phyloP scores from a whole-genome alignment of 225 moss, liverwort and hornwort genomes.

The Anthoceros angustus region DNA sequence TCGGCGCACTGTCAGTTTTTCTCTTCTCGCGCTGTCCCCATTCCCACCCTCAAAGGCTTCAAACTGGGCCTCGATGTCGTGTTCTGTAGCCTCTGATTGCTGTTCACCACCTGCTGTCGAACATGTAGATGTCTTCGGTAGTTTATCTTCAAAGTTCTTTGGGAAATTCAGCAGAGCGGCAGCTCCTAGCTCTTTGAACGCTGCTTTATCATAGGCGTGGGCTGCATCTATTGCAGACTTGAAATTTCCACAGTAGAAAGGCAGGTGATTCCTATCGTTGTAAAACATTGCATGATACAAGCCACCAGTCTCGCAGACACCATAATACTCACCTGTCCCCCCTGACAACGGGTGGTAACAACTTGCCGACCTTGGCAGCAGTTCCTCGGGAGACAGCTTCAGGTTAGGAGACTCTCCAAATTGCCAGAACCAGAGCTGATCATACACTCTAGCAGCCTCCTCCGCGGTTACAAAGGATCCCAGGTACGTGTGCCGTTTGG shows the following conservation, averaged over 20 bases:
- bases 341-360: neutral
- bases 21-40: neutral
- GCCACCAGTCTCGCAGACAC: neutral
- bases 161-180: neutral
- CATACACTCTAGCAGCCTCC: constrained; percentile 72
- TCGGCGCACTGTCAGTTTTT: neutral
- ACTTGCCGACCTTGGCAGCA: constrained; percentile 4
- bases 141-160: neutral
- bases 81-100: neutral
- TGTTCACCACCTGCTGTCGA: neutral
- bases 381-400: constrained; percentile 34
- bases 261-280: constrained; percentile 1
- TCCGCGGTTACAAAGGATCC: constrained; percentile 67
- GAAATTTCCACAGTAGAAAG: constrained; percentile 1
- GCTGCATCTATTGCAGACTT: neutral
- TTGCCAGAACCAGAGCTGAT: constrained; percentile 54
- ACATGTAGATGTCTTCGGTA: neutral
- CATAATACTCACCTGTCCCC: neutral
- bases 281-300: constrained; percentile 4
- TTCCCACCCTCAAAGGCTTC: neutral
- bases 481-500: constrained; percentile 62
- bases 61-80: neutral
- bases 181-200: neutral
- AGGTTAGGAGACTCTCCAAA: constrained; percentile 54
- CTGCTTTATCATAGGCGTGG: neutral